Conservation (phyloP, 371 early-diverging fungal species). For the Lichtheimia corymbifera region DNA sequence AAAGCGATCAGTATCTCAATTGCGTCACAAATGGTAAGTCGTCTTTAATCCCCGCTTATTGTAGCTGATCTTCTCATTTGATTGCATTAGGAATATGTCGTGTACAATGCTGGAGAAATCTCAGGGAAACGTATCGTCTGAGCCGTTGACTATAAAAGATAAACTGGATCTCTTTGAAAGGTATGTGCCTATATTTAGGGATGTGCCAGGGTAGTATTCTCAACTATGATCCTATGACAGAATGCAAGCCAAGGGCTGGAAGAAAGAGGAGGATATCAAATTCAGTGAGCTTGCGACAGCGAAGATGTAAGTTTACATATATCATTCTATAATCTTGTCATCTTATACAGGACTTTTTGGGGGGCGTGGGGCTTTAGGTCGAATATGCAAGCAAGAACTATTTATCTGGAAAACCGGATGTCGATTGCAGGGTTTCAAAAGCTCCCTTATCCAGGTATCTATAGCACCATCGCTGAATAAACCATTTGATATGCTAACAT, state of each 20-base stretch:
- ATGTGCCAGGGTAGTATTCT: background rate
- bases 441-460: too few relatives aligned
- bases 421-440: too few relatives aligned
- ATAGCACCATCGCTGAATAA: too few relatives aligned
- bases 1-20: background rate
- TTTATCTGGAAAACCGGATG: too few relatives aligned
- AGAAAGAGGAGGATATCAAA: background rate
- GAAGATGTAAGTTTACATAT: too few relatives aligned
- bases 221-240: background rate
- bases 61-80: background rate
- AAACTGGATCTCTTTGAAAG: slow-evolving; percentile 2
- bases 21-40: background rate
- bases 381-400: too few relatives aligned
- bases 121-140: background rate
- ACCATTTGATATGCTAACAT: too few relatives aligned
- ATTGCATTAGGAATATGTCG: background rate
- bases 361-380: too few relatives aligned
- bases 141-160: background rate
- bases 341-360: too few relatives aligned
- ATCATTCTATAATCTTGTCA: too few relatives aligned
- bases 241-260: background rate
- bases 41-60: background rate
- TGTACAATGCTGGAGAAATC: background rate
- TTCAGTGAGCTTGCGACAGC: too few relatives aligned
- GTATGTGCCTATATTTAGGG: background rate